phyloP scores from a whole-genome alignment of 306 rosid species.

The Delonix regia region DNA sequence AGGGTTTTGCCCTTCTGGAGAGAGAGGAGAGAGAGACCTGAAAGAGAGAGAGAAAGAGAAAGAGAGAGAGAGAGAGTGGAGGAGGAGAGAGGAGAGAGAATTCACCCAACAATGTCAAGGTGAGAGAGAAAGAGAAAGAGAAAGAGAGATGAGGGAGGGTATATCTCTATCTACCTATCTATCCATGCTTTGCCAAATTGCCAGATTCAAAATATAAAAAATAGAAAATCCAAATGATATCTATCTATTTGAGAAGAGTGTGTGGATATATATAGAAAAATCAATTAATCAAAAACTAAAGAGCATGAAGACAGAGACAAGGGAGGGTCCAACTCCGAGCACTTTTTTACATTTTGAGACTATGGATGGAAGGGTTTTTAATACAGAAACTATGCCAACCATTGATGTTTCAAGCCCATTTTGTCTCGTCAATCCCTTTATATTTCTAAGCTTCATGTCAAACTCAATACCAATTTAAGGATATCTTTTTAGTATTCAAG shows the following conservation, averaged over 20 bases:
- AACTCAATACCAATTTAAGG: neutral
- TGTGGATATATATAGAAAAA: neutral
- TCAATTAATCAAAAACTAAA: neutral
- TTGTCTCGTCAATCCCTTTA: neutral
- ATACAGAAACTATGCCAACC: neutral
- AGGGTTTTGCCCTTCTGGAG: conserved; percentile 99
- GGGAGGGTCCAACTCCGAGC: conserved; percentile 10
- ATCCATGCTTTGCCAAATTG: neutral
- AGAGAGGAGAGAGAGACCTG: conserved; percentile 68
- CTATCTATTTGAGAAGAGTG: neutral
- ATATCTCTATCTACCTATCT: neutral
- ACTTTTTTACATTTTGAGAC: neutral
- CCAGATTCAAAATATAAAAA: conserved; percentile 2
- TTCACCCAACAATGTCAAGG: conserved; percentile 22
- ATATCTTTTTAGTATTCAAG: no score
- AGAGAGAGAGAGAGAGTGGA: conserved; percentile 38
- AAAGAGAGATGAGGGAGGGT: conserved; percentile 14
- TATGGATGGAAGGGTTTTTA: neutral
- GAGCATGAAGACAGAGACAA: neutral
- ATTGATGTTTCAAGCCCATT: neutral
- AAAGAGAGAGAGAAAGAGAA: conserved; percentile 55
- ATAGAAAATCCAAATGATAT: neutral
- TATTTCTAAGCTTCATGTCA: neutral
- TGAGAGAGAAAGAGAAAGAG: conserved; percentile 34
- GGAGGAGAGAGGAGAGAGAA: conserved; percentile 43